Evolutionary conservation across 495 filamentous ascomycete species (phyloP).

Genomic region (Neurospora pannonica): DNA sequence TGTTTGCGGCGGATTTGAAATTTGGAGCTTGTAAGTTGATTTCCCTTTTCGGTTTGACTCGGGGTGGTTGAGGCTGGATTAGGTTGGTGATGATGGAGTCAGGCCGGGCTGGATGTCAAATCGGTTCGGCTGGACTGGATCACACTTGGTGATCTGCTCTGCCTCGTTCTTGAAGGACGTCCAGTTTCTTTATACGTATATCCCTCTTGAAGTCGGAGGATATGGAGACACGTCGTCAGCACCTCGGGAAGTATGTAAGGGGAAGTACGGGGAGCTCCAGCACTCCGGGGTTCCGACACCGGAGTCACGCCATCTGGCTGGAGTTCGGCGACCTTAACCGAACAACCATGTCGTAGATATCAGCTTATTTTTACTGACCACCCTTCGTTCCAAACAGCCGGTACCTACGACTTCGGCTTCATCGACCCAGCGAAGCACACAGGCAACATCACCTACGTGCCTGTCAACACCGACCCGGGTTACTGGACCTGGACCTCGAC

Average conservation of each 20-base stretch:
- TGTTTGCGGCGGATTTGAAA: slow-evolving; percentile 65
- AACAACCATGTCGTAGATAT: background rate
- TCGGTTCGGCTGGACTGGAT: background rate
- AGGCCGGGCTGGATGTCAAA: background rate
- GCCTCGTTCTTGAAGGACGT: background rate
- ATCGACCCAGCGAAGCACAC: slow-evolving; percentile 57
- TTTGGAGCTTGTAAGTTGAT: slow-evolving; percentile 32
- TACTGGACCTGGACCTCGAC: slow-evolving; percentile 65
- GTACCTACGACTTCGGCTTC: slow-evolving; percentile 69
- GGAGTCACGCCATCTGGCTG: background rate
- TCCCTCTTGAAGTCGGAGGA: background rate
- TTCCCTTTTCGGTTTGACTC: background rate
- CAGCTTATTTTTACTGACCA: background rate
- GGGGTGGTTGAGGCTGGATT: background rate
- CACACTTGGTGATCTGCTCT: background rate
- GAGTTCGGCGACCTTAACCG: background rate
- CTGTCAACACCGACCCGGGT: slow-evolving; percentile 51
- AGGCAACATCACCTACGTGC: slow-evolving; percentile 51
- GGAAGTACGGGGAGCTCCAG: background rate
- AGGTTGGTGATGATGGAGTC: background rate
- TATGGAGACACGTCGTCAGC: background rate
- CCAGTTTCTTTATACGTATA: background rate
- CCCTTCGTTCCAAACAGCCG: slow-evolving; percentile 27
- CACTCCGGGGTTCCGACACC: background rate
- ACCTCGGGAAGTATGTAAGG: background rate